Base-by-base conservation (phyloP, 2,329 filamentous ascomycete genomes). In the Microdochium paspali region DNA sequence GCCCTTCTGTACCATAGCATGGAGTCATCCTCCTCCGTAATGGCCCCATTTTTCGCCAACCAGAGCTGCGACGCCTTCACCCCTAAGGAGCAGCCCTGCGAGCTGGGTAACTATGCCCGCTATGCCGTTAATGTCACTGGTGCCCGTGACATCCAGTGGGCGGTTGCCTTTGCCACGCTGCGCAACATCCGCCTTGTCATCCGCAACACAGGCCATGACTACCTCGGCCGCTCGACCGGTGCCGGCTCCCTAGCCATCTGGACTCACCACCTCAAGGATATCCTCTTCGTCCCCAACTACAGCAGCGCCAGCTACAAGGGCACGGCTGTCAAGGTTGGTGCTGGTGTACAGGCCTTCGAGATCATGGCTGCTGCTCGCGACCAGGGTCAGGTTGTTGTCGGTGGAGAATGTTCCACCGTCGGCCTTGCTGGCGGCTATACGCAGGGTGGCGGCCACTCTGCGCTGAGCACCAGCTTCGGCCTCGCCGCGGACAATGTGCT, bases 401-500 rank as follows among this genome's bases (percentile, higher is more conserved):
- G 65, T 10, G 76, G 75, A 1, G 67, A 72, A 45, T 76, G 72
- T 52, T 61, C 70, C 1, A 75, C 72, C 0, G 79, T 84, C 4
- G 79, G 79, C 1, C 53, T 79, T 7, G 72, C 75, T 0, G 81
- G 80, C 15, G 80, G 80, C 1, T 84, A 76, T 54, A 72, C 67
- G 3, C 76, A 80, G 57, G 79, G 79, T 4, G 81, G 78, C 13
- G 81, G 82, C 0, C 78, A 82, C 55, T 72, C 70, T 1, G 65
- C 71, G 0, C 65, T 85, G 1, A 67, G 66, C 26, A 73, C 73
- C 2, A 64, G 58, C n/a, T 77, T 74, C 44, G 82, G 82, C 5
- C 66, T 86, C 0, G 75, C 63, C 12, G 79, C 78, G 0, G 80
- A 85, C 52, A 73, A 84, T 45, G 69, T 74, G 0, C 65, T 85